These are phyloP conservation scores for Rubroboletus satanas DNA, from an alignment of 768 basidiomycete species.

Conservation along the genomic window DNA sequence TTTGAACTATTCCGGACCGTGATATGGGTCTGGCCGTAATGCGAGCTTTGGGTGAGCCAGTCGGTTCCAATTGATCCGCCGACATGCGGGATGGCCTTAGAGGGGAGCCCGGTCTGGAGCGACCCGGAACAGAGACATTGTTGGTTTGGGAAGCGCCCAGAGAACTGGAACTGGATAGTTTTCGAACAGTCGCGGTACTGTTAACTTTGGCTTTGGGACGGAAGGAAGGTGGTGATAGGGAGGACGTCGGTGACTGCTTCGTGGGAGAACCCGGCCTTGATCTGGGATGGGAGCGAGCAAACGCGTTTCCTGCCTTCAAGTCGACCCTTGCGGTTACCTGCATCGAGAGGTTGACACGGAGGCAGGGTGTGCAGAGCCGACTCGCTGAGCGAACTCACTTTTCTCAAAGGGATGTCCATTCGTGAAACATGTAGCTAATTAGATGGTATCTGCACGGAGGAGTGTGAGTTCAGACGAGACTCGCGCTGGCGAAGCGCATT, in stretches of 20 bases:
- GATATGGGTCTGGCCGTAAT: constrained; percentile 31
- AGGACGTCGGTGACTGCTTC: constrained; percentile 32
- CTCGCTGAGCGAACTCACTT: constrained; percentile 34
- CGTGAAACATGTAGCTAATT: background rate
- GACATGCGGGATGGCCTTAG: constrained; percentile 36
- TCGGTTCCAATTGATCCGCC: constrained; percentile 29
- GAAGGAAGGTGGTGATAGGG: constrained; percentile 27
- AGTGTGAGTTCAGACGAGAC: background rate
- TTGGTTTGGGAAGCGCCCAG: constrained; percentile 12
- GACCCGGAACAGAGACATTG: constrained; percentile 36
- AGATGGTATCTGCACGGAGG: background rate
- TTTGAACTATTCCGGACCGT: constrained; percentile 11
- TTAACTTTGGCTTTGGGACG: constrained; percentile 63
- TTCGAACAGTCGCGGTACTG: constrained; percentile 43
- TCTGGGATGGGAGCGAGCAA: constrained; percentile 28
- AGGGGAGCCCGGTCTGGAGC: constrained; percentile 41
- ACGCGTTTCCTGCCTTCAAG: constrained; percentile 33
- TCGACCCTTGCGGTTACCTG: constrained; percentile 56
- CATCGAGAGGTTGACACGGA: constrained; percentile 13
- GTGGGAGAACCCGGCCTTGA: constrained; percentile 51
- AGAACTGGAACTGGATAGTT: constrained; percentile 22
- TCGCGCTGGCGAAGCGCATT: background rate
- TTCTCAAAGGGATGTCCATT: constrained; percentile 43
- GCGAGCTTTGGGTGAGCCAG: constrained; percentile 26
- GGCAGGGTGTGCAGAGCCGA: background rate